Evolutionary conservation across 78 protist genomes (phyloP), one percentile per base, ranked within the genome.

Genomic region (Dictyostelium firmibasis): DNA sequence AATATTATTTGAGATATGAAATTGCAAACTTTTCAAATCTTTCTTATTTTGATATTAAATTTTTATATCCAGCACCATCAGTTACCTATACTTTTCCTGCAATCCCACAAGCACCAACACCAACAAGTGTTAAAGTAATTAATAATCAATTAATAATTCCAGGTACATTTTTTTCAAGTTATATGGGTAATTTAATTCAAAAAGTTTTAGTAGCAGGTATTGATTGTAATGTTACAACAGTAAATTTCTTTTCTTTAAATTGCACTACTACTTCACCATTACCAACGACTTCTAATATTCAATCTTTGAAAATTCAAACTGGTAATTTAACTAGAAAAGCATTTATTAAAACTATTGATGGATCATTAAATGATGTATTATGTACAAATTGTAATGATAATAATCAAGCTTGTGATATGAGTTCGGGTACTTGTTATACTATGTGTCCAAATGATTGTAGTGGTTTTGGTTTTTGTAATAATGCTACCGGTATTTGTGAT

Each of bases 361-460:
- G 7, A 13, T 33, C 47, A 72, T 33, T 72, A 27, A 72, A 72
- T 72, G 31, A 72, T 72, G 25, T 33, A 27, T 5, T 18, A 14
- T 72, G 79, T 31, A 16, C 8, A 16, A 33, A 29, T 14, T 72
- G 79, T 72, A 7, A 33, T 33, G 38, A n/a, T 16, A 33, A 31
- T 16, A 4, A 11, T 4, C 43, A 27, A 72, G n/a, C 13, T 10
- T 72, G 79, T 33, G 79, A 72, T 72, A 29, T 72, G 35, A 31
- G 43, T 5, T 29, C 43, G 14, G 79, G 79, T 72, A 31, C 44
- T 14, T 72, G 79, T 72, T 67, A 67, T 67, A 11, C 23, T 33
- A 10, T 11, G 9, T 76, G 83, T 76, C 57, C 50, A 79, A 79
- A 79, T 44, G 67, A 47, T 44, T 79, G 84, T 79, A 44, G 41